Base-by-base conservation (phyloP, 345 rosid species). In the Mercurialis annua region DNA sequence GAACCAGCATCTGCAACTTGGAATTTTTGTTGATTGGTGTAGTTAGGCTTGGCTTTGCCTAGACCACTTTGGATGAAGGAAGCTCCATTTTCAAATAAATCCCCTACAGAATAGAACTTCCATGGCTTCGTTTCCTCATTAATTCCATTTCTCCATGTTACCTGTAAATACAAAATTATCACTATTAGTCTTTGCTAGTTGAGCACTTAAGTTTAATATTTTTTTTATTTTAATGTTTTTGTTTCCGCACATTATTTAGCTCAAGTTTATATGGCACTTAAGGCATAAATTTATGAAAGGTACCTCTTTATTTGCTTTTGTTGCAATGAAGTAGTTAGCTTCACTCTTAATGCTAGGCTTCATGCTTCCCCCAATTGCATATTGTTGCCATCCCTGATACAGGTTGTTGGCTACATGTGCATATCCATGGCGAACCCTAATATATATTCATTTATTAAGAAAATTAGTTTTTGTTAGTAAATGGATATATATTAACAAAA, bases 331-430 rank as follows among this genome's bases (percentile, higher is more conserved):
- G 44, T 76, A 80, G 73, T 88, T 90, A 65, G 92, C 72, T 71
- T 90, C 87, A 61, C 97, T 90, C 76, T 85, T 87, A 16, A 88
- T 87, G 68, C 86, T 84, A 9, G 66, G 61, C 14, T 30, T 47
- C 66, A 23, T 62, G 77, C 96, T 92, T 77, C 96, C 96, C 42
- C 96, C 92, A 54, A 92, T 85, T 42, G 96, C 96, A 56, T 90
- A 90, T 46, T 85, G 92, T 30, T 64, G 60, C 98, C 98, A 88
- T 49, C 93, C 98, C 44, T 78, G 87, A 68, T 88, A 90, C 17
- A 85, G 77, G 70, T 90, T 90, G 81, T 90, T 90, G 1, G 76
- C 85, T 1, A 87, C 88, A 47, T 86, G 90, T 2, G 96, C 96
- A 36, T 83, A 86, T 59, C 98, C 96, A 64, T 84, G 68, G 18